Base-by-base conservation (phyloP, 768 basidiomycete genomes). In the Cyclocybe aegerita region DNA sequence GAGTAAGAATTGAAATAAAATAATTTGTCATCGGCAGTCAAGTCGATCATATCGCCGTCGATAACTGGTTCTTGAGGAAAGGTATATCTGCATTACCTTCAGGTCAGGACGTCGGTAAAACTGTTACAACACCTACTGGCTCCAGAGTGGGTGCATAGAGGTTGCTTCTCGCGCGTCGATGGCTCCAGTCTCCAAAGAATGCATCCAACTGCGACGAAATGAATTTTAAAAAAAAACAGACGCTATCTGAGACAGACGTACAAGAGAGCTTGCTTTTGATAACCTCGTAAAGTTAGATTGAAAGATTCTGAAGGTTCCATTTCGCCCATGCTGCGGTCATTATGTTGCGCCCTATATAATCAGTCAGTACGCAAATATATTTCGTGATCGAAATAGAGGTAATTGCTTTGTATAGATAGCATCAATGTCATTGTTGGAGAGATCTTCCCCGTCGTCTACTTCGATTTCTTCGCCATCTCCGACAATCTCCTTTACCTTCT, bases 1-100 rank as follows among this genome's bases (percentile, higher is more conserved):
- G 90, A 93, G 64, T 92, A 93, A 1, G 91, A 83, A 60, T 93
- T 96, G 74, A 90, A 91, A 69, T 93, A 96, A 63, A 96, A 95
- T 0, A 73, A 73, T 46, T 74, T 79, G 16, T 94, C 90, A 33
- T 92, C 89, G 9, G 76, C 81, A 2, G 92, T 91, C 15, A 95
- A 73, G 62, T 94, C 93, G 39, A 93, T 88, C 31, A 82, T 69
- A 33, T 75, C 76, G 8, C 76, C 74, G 11, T 77, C 72, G 11
- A 60, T 46, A 16, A 62, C 65, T 3, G 84, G 83, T 53, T 85
- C 79, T 12, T 72, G 67, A 9, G 88, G 87, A 55, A 93, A 92
- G 0, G 73, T 59, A 62, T 92, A 95, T 73, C 93, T 93, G 47
- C 8, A 43, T 30, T 33, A 29, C 34, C 23, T 45, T 57, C 12